Evolutionary conservation across 1,284 basidiomycete species (phyloP).

Genomic region (Agroathelia rolfsii): DNA sequence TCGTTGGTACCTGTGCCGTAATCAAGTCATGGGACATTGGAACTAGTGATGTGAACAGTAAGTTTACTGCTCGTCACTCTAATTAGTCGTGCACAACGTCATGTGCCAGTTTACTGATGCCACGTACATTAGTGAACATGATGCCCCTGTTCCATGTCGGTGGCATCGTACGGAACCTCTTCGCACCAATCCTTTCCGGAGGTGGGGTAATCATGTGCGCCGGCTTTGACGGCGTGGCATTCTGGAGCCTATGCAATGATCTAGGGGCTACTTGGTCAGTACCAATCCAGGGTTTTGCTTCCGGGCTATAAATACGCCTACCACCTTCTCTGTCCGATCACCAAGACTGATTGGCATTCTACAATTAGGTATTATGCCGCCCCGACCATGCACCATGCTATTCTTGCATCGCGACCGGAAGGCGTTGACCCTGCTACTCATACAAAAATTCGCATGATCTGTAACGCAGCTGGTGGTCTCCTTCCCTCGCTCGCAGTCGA

Average conservation of each 20-base stretch:
- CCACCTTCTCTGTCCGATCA: too few relatives aligned
- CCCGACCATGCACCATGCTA: conserved; percentile 36
- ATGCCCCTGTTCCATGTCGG: conserved; percentile 68
- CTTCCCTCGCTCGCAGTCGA: conserved; percentile 32
- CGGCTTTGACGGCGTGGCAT: conserved; percentile 47
- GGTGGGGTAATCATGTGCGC: conserved; percentile 51
- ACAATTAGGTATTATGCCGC: conserved; percentile 34
- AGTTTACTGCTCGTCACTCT: conserved; percentile 14
- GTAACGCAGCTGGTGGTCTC: conserved; percentile 36
- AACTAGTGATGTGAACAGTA: conserved; percentile 31
- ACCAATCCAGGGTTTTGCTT: not conserved
- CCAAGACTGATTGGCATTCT: conserved; percentile 1
- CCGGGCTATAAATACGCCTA: conserved; percentile 1
- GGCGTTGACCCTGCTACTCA: conserved; percentile 22
- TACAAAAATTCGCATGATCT: conserved; percentile 33
- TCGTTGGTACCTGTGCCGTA: conserved; percentile 51
- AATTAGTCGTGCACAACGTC: too few relatives aligned
- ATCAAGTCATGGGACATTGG: conserved; percentile 47
- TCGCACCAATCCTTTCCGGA: conserved; percentile 48
- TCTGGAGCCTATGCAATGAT: conserved; percentile 46
- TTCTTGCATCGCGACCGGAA: conserved; percentile 29
- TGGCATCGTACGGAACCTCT: conserved; percentile 52
- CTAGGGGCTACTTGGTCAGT: conserved; percentile 41
- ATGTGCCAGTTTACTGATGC: not conserved
- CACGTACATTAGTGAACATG: conserved; percentile 34